Evolutionary conservation across 2,329 filamentous ascomycete genomes (phyloP).

Genomic region (Pezicula rhizophila): DNA sequence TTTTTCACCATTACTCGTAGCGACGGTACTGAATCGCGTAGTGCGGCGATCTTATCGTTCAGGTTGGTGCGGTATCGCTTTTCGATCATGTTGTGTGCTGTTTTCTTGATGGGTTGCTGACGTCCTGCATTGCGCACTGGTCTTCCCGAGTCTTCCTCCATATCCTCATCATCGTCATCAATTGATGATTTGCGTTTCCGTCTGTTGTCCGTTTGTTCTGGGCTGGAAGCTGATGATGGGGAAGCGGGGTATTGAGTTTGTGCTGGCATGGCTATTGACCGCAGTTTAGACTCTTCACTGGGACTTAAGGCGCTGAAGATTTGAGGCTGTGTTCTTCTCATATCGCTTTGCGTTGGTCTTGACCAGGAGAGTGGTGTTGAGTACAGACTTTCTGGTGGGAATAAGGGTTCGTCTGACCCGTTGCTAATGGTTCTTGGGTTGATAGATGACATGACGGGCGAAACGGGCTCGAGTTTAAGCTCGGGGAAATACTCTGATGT

Average conservation of each 20-base stretch:
- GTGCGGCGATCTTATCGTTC: slow-evolving; percentile 74
- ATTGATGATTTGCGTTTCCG: slow-evolving; percentile 22
- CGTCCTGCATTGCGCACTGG: not conserved
- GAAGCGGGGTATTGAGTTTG: slow-evolving; percentile 39
- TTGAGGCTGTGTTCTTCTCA: not conserved
- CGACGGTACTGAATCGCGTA: slow-evolving; percentile 68
- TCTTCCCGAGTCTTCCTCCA: slow-evolving; percentile 25
- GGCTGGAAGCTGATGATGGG: slow-evolving; percentile 46
- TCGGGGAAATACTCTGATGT: slow-evolving; percentile 22
- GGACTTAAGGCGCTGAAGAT: slow-evolving; percentile 3
- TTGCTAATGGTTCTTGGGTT: slow-evolving; percentile 8
- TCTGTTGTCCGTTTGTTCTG: slow-evolving; percentile 44
- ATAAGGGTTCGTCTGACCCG: slow-evolving; percentile 22
- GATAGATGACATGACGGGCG: slow-evolving; percentile 16
- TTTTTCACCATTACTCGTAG: slow-evolving; percentile 47
- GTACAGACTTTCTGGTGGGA: slow-evolving; percentile 22
- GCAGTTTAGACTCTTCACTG: slow-evolving; percentile 35
- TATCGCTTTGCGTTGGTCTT: slow-evolving; percentile 8
- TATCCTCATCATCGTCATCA: slow-evolving; percentile 46
- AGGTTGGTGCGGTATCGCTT: slow-evolving; percentile 79
- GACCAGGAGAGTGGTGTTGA: slow-evolving; percentile 23
- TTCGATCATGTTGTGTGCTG: slow-evolving; percentile 80
- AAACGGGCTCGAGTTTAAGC: slow-evolving; percentile 20
- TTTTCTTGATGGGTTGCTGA: slow-evolving; percentile 58
- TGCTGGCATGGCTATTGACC: slow-evolving; percentile 59